Evolutionary conservation across 2,329 filamentous ascomycete species (phyloP).

Genomic region (Lizonia empirigonia): DNA sequence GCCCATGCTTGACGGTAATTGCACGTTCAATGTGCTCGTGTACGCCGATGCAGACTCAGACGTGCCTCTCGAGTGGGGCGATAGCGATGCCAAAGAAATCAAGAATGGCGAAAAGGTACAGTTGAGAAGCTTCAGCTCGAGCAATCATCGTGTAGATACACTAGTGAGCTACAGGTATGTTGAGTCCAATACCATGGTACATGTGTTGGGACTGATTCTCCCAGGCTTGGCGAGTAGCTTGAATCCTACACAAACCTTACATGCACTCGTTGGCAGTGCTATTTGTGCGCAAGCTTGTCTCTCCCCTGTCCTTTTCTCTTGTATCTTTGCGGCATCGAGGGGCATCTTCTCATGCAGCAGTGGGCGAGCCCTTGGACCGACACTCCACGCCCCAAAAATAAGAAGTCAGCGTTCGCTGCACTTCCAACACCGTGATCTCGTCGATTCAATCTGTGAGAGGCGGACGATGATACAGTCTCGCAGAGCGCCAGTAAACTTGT

Average conservation of each 20-base stretch:
- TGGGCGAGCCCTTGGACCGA: background rate
- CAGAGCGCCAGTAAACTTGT: background rate
- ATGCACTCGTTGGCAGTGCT: conserved; percentile 10
- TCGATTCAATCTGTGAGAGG: background rate
- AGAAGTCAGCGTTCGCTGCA: background rate
- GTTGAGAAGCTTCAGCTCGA: conserved; percentile 93
- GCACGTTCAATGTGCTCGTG: conserved; percentile 97
- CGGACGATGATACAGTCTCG: background rate
- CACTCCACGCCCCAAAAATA: background rate
- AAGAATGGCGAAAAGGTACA: conserved; percentile 93
- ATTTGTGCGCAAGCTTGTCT: conserved; percentile 10
- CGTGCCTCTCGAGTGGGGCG: conserved; percentile 97
- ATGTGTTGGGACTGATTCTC: conserved; percentile 17
- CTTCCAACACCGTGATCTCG: background rate
- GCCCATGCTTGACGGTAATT: conserved; percentile 90
- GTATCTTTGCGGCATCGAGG: conserved; percentile 1
- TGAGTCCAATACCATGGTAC: conserved; percentile 14
- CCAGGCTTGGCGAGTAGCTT: conserved; percentile 16
- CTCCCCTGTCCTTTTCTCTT: conserved; percentile 3
- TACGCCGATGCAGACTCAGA: conserved; percentile 97
- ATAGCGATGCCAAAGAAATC: conserved; percentile 98
- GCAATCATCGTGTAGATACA: conserved; percentile 91
- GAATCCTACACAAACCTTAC: conserved; percentile 7
- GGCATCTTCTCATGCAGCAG: conserved; percentile 3
- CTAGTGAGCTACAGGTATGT: conserved; percentile 82